A percentile compares a stretch with the other conserved stretches of the same genome.
These are phyloP conservation scores for Penicillium parvum DNA, from an alignment of 495 filamentous ascomycete species.

Conservation along the genomic window DNA sequence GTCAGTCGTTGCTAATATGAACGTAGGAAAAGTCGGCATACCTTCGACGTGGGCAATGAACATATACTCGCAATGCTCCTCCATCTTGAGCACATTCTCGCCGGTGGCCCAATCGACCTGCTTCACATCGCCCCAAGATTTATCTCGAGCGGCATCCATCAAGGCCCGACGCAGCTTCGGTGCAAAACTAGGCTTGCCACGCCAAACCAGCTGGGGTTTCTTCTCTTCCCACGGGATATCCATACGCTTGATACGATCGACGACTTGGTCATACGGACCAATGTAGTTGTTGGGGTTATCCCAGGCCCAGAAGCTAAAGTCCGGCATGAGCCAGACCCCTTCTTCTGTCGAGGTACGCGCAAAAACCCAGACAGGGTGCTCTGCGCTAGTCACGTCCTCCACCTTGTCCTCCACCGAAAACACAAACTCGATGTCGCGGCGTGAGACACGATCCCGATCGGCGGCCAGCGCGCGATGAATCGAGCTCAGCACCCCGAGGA, in stretches of 20 bases:
- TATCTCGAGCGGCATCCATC: constrained; percentile 42
- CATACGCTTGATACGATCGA: constrained; percentile 38
- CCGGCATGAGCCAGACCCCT: constrained; percentile 66
- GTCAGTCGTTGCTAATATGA: not conserved
- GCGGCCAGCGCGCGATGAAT: constrained; percentile 44
- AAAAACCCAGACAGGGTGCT: constrained; percentile 52
- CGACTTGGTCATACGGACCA: constrained; percentile 54
- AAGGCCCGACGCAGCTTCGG: constrained; percentile 45
- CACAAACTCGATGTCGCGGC: constrained; percentile 62
- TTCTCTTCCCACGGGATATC: constrained; percentile 47
- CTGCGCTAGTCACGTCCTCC: constrained; percentile 35
- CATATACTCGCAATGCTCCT: constrained; percentile 56
- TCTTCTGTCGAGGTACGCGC: constrained; percentile 36
- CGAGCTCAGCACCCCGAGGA: constrained; percentile 41
- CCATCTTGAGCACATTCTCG: constrained; percentile 41
- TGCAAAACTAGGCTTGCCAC: constrained; percentile 51
- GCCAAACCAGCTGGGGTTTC: constrained; percentile 60
- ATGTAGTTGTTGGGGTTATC: constrained; percentile 55
- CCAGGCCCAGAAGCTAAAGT: constrained; percentile 77
- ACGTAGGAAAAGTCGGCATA: constrained; percentile 7
- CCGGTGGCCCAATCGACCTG: constrained; percentile 44
- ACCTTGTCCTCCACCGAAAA: constrained; percentile 52
- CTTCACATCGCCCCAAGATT: constrained; percentile 54
- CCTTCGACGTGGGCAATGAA: constrained; percentile 58
- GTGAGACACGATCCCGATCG: constrained; percentile 35